phyloP scores from a whole-genome alignment of 495 filamentous ascomycete species.

The Penicillium maclennaniae region DNA sequence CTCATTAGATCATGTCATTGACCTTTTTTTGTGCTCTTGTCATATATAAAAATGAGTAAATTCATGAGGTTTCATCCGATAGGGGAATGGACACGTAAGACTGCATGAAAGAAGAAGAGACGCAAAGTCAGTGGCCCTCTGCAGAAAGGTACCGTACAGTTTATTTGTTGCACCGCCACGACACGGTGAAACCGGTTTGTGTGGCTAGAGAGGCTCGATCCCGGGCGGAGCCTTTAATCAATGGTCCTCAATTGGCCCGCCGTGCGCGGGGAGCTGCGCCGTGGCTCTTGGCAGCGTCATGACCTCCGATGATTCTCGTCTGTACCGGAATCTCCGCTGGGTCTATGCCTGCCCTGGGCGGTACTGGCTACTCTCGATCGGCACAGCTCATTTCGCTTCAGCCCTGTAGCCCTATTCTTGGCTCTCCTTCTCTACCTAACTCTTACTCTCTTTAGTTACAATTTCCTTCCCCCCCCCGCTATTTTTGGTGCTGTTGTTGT shows the following conservation, averaged over 20 bases:
- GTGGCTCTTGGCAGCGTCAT: slow-evolving; percentile 26
- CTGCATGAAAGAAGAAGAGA: not conserved
- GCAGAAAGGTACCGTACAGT: not conserved
- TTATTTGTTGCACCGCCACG: slow-evolving; percentile 21
- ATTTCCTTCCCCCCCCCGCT: not conserved
- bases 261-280: not conserved
- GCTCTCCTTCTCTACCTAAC: slow-evolving; percentile 2
- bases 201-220: slow-evolving; percentile 24
- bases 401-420: slow-evolving; percentile 26
- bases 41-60: no score
- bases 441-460: not conserved
- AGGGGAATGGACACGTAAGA: not conserved
- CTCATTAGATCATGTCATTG: no score
- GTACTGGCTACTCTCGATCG: slow-evolving; percentile 7
- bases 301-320: not conserved
- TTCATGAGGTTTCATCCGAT: not conserved
- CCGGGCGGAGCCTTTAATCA: not conserved
- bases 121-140: not conserved
- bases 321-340: slow-evolving; percentile 1
- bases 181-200: slow-evolving; percentile 9
- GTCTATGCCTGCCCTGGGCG: not conserved
- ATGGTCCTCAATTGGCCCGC: not conserved
- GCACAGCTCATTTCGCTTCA: slow-evolving; percentile 20
- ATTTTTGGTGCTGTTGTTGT: not conserved
- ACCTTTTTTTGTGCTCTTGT: no score